phyloP scores from a whole-genome alignment of 208 protist genomes.

The Wallacemonas sp. region DNA sequence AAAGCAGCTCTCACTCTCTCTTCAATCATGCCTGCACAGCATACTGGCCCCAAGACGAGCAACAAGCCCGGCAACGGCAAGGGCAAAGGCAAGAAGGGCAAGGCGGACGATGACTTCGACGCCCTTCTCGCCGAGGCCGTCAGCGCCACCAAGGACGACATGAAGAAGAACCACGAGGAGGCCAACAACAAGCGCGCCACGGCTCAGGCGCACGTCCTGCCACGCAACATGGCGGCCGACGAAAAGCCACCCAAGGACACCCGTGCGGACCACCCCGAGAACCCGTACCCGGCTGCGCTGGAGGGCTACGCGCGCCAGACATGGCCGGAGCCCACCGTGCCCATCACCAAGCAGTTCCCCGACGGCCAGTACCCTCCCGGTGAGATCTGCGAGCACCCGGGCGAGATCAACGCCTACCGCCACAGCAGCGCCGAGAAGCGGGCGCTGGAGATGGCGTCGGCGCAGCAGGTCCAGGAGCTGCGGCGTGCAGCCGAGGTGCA shows the following conservation, averaged over 20 bases:
- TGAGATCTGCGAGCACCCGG: constrained; percentile 87
- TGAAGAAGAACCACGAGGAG: constrained; percentile 25
- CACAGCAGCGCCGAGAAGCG: constrained; percentile 92
- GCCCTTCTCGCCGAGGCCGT: constrained; percentile 66
- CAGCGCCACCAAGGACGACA: constrained; percentile 44
- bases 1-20: neutral
- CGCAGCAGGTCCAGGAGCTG: constrained; percentile 84
- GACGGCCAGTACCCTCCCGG: constrained; percentile 76
- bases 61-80: constrained; percentile 30
- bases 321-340: constrained; percentile 93
- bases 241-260: constrained; percentile 45
- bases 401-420: constrained; percentile 91
- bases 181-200: constrained; percentile 24
- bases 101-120: constrained; percentile 77
- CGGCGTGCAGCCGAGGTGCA: constrained; percentile 91
- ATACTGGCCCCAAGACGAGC: constrained; percentile 14
- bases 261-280: constrained; percentile 75
- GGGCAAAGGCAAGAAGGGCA: constrained; percentile 31
- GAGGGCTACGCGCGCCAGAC: constrained; percentile 74
- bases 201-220: neutral
- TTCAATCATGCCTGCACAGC: constrained; percentile 16
- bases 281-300: constrained; percentile 63
- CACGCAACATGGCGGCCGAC: constrained; percentile 40
- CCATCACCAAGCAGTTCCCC: constrained; percentile 83
- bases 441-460: constrained; percentile 76